phyloP scores from a whole-genome alignment of 2,329 filamentous ascomycete genomes.

The Colletotrichum sp. region DNA sequence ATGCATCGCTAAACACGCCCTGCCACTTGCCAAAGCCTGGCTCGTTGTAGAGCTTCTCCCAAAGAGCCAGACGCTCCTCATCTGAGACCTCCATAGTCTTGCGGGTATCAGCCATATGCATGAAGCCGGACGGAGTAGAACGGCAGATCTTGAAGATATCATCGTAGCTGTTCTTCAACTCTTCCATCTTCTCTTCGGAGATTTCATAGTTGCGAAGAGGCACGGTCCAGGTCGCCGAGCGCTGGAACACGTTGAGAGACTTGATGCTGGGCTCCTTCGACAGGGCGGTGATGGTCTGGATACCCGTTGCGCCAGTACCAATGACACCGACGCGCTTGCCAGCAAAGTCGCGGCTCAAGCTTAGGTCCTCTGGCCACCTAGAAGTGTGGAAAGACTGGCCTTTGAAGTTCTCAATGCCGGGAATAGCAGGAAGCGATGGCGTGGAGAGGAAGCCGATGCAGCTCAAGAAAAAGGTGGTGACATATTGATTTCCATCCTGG shows the following conservation, averaged over 20 bases:
- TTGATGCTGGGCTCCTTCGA: slow-evolving; percentile 30
- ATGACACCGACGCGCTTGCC: slow-evolving; percentile 34
- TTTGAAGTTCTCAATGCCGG: slow-evolving; percentile 23
- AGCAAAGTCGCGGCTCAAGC: slow-evolving; percentile 12
- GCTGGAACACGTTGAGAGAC: slow-evolving; percentile 35
- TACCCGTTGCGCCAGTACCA: slow-evolving; percentile 35
- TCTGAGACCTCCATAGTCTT: slow-evolving; percentile 30
- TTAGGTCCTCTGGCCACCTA: slow-evolving; percentile 17
- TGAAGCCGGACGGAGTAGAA: slow-evolving; percentile 30
- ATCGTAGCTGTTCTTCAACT: slow-evolving; percentile 36
- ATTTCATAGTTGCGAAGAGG: slow-evolving; percentile 39
- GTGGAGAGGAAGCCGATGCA: slow-evolving; percentile 28
- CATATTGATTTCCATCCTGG: background rate
- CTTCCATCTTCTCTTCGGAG: slow-evolving; percentile 40
- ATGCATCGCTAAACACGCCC: slow-evolving; percentile 33
- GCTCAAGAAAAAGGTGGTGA: background rate
- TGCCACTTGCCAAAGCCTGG: slow-evolving; percentile 42
- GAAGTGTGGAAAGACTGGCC: slow-evolving; percentile 24
- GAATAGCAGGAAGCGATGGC: slow-evolving; percentile 36
- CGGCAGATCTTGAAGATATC: slow-evolving; percentile 31
- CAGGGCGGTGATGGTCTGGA: slow-evolving; percentile 32
- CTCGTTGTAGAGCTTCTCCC: slow-evolving; percentile 43
- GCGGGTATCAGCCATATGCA: slow-evolving; percentile 31
- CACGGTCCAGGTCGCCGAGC: slow-evolving; percentile 41
- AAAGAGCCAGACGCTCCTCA: slow-evolving; percentile 38